Evolutionary conservation across 2,329 filamentous ascomycete species (phyloP).

Genomic region (Herpotrichia juniperi): DNA sequence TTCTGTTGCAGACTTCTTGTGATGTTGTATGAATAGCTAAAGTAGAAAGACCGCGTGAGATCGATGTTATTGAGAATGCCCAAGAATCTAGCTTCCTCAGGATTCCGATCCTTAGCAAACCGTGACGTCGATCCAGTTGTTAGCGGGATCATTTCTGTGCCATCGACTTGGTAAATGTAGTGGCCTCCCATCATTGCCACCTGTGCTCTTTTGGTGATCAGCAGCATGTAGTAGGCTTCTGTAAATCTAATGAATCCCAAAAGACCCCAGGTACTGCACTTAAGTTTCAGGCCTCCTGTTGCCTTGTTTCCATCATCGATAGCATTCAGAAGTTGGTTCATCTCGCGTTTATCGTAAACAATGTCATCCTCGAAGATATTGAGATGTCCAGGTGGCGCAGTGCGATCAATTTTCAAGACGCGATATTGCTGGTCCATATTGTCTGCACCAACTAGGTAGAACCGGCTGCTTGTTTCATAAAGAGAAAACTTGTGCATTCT

Average conservation of each 20-base stretch:
- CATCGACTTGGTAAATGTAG: constrained; percentile 94
- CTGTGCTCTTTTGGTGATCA: constrained; percentile 94
- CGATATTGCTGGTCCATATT: constrained; percentile 87
- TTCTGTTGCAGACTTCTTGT: constrained; percentile 92
- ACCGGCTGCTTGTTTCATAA: constrained; percentile 91
- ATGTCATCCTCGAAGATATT: constrained; percentile 93
- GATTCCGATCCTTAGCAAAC: constrained; percentile 79
- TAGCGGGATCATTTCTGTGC: constrained; percentile 87
- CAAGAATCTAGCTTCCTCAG: constrained; percentile 88
- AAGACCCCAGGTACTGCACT: constrained; percentile 90
- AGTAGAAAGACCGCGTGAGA: constrained; percentile 91
- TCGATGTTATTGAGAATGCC: constrained; percentile 90
- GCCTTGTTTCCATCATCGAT: constrained; percentile 95
- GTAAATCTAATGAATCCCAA: constrained; percentile 97
- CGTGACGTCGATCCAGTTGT: constrained; percentile 71
- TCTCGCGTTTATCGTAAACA: constrained; percentile 88
- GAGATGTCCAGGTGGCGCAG: constrained; percentile 77
- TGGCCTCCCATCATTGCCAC: constrained; percentile 96
- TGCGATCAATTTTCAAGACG: constrained; percentile 93
- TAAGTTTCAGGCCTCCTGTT: constrained; percentile 86
- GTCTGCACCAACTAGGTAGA: constrained; percentile 93
- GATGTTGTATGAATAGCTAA: constrained; percentile 97
- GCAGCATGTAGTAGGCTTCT: constrained; percentile 93
- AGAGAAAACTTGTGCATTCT: constrained; percentile 96
- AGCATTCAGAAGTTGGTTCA: constrained; percentile 89